phyloP scores from a whole-genome alignment of 164 flowering plant species.

The Stephania yunnanensis region DNA sequence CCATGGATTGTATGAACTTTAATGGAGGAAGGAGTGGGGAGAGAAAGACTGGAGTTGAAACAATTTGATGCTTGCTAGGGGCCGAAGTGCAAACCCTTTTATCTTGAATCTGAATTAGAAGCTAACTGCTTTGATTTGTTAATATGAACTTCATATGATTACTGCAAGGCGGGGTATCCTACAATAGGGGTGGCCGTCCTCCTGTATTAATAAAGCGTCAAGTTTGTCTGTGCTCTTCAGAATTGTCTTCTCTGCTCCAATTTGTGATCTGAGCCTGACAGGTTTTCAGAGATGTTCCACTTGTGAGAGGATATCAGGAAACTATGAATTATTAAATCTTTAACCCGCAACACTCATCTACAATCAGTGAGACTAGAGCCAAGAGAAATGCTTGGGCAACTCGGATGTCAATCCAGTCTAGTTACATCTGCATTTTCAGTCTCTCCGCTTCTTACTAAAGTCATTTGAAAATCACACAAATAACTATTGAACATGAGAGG shows the following conservation, averaged over 20 bases:
- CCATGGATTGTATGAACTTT: background rate
- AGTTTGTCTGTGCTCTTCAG: background rate
- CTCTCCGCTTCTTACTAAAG: too few relatives aligned
- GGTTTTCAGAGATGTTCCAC: too few relatives aligned
- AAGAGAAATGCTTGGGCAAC: too few relatives aligned
- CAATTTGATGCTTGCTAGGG: background rate
- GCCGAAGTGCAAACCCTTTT: background rate
- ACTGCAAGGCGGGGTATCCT: slow-evolving; percentile 8
- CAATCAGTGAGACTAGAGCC: too few relatives aligned
- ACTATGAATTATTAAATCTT: too few relatives aligned
- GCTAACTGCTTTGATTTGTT: slow-evolving; percentile 1
- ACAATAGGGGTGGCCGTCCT: slow-evolving; percentile 12
- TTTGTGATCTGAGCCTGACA: too few relatives aligned
- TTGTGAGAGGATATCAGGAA: too few relatives aligned
- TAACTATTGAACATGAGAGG: too few relatives aligned
- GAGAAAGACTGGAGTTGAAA: background rate
- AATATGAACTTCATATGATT: slow-evolving; percentile 6
- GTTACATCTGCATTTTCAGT: too few relatives aligned
- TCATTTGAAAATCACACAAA: too few relatives aligned
- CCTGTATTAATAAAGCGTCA: slow-evolving; percentile 1
- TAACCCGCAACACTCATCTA: too few relatives aligned
- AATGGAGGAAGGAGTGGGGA: background rate
- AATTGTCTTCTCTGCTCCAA: background rate
- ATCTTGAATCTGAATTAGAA: background rate
- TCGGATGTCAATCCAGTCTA: too few relatives aligned